phyloP scores from a whole-genome alignment of 2,329 filamentous ascomycete species.

The Didymella lethalis region DNA sequence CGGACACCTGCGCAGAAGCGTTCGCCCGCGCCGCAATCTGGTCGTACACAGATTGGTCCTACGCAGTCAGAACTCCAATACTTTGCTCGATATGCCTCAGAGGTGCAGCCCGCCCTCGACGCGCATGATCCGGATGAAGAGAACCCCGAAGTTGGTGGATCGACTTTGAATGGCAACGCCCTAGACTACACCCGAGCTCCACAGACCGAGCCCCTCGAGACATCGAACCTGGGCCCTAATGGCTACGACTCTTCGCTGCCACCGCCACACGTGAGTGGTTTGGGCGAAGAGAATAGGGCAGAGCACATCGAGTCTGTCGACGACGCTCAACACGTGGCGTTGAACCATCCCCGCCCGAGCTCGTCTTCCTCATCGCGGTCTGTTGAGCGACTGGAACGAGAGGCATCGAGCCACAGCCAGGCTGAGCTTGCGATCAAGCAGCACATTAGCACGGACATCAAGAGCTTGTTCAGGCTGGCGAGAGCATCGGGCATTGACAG shows the following conservation, averaged over 20 bases:
- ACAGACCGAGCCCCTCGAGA: slow-evolving; percentile 55
- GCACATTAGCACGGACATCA: slow-evolving; percentile 78
- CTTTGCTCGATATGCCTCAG: slow-evolving; percentile 75
- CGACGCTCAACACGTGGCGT: slow-evolving; percentile 30
- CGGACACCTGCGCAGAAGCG: slow-evolving; percentile 61
- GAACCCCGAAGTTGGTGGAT: slow-evolving; percentile 55
- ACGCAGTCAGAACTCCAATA: slow-evolving; percentile 71
- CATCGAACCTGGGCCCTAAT: slow-evolving; percentile 44
- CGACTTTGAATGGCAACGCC: slow-evolving; percentile 63
- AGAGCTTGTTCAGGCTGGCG: slow-evolving; percentile 77
- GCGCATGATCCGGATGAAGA: slow-evolving; percentile 81
- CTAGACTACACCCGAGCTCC: slow-evolving; percentile 52
- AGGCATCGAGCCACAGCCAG: slow-evolving; percentile 66
- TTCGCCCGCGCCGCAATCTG: slow-evolving; percentile 66
- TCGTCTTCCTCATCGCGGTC: slow-evolving; percentile 56
- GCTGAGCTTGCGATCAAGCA: slow-evolving; percentile 78
- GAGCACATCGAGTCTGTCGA: slow-evolving; percentile 36
- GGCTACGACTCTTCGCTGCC: slow-evolving; percentile 47
- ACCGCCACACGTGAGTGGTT: slow-evolving; percentile 24
- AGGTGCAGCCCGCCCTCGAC: slow-evolving; percentile 82
- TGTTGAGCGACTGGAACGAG: slow-evolving; percentile 66
- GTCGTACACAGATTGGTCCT: slow-evolving; percentile 47
- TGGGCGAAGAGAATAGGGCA: slow-evolving; percentile 25
- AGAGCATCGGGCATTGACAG: slow-evolving; percentile 75
- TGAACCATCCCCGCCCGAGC: slow-evolving; percentile 48